Evolutionary conservation across 2,329 filamentous ascomycete species (phyloP), one percentile per base, ranked within the genome.

Genomic region (Fusarium dlaminii): DNA sequence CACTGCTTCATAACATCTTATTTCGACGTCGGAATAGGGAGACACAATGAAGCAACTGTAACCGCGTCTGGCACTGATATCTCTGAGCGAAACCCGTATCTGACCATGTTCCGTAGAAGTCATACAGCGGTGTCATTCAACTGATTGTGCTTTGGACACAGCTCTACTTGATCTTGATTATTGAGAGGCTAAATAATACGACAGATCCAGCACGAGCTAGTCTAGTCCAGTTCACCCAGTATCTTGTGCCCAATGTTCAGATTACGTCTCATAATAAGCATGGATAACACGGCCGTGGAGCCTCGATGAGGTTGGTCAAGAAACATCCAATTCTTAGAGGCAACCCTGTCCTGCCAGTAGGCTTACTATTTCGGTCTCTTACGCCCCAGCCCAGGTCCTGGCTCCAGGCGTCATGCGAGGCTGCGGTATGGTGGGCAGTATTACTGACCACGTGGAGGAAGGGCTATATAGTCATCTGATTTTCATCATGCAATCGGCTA

Each of bases 141-240:
- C 22, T 39, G 32, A 37, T 52, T 36, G n/a, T 52, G 32, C 18
- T 36, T 52, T 36, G n/a, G n/a, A 24, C 48, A 15, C 27, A 22
- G 17, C 30, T 52, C 17, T 32, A n/a, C n/a, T 62, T 42, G 37
- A 52, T 64, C 68, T 66, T 34, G 46, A 58, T 70, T 42, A 22
- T 66, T 42, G 39, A 34, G 48, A 36, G 32, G 24, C 10, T 42
- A 68, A 55, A 27, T 27, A 68, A 42, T 34, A 63, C 27, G 43
- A 64, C 10, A 24, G 22, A 34, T 24, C 22, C 48, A 67, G 40
- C 51, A 58, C 48, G 34, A 69, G 43, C 27, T 36, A 42, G 24
- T 54, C 42, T n/a, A 24, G 52, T 52, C 34, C 43, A 62, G 27
- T 69, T 40, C 43, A n/a, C n/a, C 30, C 29, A 36, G 27, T 56